Evolutionary conservation across 1,284 basidiomycete species (phyloP), one percentile per base, ranked within the genome.

Genomic region (Trichosporon coremiiforme): DNA sequence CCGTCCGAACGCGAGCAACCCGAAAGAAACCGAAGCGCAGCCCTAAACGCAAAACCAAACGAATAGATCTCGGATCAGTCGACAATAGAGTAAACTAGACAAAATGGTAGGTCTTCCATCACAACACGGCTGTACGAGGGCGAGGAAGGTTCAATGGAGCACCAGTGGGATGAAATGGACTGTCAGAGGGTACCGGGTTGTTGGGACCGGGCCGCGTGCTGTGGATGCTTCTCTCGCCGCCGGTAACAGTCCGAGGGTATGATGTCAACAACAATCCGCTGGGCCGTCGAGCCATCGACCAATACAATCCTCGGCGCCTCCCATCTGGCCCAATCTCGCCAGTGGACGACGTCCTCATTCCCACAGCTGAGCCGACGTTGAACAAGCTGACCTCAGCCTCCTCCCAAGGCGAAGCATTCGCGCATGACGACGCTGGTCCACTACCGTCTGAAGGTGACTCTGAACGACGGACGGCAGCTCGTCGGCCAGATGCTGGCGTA

Each of bases 401-500:
- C 83, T 67, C 93, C 94, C 77, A 95, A 95, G 88, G 92, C 93
- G 67, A 96, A 96, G 86, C 93, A 94, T 83, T 94, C 94, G 84
- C 96, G 96, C 87, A 98, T 99, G 95, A 90, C 98, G 85, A 86
- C 90, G 82, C 91, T 99, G 85, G 90, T 99, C 86, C 96, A 98
- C 86, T 98, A 96, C 91, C 88, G 96, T 82, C 88, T 99, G 77
- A 95, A 94, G 85, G 91, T 99, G 73, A 98, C 95, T 68, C 91
- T 99, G 66, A 98, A 97, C 89, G 97, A 99, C 85, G 94, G 94
- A 71, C 92, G 97, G 80, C 89, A 93, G 70, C 87, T 99, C 77
- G 94, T 93, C 60, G 97, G 97, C 63, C 97, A 98, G 85, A 96
- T 99, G 91, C 91, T 99, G 80, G 97, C 97, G 66, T 99, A 98